phyloP scores from a whole-genome alignment of 371 early-diverging fungal genomes.

The Dichotomocladium elegans region DNA sequence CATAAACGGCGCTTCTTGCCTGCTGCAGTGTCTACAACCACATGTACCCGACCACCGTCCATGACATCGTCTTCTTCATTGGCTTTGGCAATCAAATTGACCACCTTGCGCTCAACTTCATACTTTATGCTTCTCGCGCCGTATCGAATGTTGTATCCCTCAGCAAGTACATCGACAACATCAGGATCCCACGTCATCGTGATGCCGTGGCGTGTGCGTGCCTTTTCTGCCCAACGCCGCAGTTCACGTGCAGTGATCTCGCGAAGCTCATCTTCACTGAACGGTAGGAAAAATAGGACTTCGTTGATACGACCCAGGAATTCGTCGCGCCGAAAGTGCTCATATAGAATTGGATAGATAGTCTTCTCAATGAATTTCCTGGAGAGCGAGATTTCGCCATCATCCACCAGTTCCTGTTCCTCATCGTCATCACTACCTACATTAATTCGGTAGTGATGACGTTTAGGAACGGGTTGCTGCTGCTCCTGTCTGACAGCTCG shows the following conservation, averaged over 20 bases:
- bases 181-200: slow-evolving; percentile 51
- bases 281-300: slow-evolving; percentile 56
- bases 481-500: too few species aligned
- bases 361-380: slow-evolving; percentile 50
- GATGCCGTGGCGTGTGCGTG: slow-evolving; percentile 48
- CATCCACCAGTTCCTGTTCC: slow-evolving; percentile 13
- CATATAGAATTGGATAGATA: slow-evolving; percentile 56
- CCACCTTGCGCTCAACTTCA: slow-evolving; percentile 54
- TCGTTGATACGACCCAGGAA: slow-evolving; percentile 63
- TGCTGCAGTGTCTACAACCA: slow-evolving; percentile 31
- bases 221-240: slow-evolving; percentile 50
- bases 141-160: slow-evolving; percentile 56
- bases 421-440: slow-evolving; percentile 23
- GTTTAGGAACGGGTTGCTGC: too few species aligned
- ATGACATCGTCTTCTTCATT: slow-evolving; percentile 56
- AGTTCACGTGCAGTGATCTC: slow-evolving; percentile 50
- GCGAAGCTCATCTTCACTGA: slow-evolving; percentile 46
- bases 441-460: slow-evolving; percentile 18
- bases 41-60: slow-evolving; percentile 44
- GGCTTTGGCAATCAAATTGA: slow-evolving; percentile 55
- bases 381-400: slow-evolving; percentile 38
- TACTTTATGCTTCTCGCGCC: slow-evolving; percentile 63
- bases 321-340: slow-evolving; percentile 58
- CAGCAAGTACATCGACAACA: slow-evolving; percentile 44
- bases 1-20: slow-evolving; percentile 29